Evolutionary conservation across 2,329 filamentous ascomycete genomes (phyloP).

Genomic region (Pestalotiopsis sp.): DNA sequence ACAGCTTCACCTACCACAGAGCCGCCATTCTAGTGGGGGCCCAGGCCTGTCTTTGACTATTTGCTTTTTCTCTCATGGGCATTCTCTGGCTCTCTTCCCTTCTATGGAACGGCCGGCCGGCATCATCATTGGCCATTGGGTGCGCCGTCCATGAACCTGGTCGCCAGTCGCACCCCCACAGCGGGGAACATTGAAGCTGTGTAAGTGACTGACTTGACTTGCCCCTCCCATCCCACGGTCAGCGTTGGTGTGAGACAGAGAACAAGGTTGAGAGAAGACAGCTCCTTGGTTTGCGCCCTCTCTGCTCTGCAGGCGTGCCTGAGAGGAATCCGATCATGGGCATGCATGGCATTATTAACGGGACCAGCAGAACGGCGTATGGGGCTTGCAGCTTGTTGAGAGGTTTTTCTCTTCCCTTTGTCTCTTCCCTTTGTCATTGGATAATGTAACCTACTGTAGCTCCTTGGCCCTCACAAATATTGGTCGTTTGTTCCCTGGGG

Average conservation of each 20-base stretch:
- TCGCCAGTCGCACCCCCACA: slow-evolving; percentile 12
- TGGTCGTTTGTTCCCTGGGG: background rate
- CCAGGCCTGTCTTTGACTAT: background rate
- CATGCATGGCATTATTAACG: background rate
- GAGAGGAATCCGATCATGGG: background rate
- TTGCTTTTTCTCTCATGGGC: background rate
- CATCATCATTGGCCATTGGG: slow-evolving; percentile 13
- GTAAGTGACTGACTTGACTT: background rate
- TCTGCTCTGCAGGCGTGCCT: background rate
- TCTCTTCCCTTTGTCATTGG: background rate
- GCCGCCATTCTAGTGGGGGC: slow-evolving; percentile 5
- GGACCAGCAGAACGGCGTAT: background rate
- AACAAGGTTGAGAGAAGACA: background rate
- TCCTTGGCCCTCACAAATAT: background rate
- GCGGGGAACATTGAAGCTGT: slow-evolving; percentile 18
- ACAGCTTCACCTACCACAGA: background rate
- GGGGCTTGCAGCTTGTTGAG: background rate
- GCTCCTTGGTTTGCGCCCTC: background rate
- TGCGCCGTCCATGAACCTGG: slow-evolving; percentile 21
- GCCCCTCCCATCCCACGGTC: background rate
- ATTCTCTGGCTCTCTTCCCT: background rate
- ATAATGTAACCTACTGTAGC: background rate
- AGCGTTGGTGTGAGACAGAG: background rate
- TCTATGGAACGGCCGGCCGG: slow-evolving; percentile 13
- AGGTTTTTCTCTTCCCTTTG: background rate